Evolutionary conservation across 768 basidiomycete species (phyloP), one percentile per base, ranked within the genome.

Genomic region (Panus rudis): DNA sequence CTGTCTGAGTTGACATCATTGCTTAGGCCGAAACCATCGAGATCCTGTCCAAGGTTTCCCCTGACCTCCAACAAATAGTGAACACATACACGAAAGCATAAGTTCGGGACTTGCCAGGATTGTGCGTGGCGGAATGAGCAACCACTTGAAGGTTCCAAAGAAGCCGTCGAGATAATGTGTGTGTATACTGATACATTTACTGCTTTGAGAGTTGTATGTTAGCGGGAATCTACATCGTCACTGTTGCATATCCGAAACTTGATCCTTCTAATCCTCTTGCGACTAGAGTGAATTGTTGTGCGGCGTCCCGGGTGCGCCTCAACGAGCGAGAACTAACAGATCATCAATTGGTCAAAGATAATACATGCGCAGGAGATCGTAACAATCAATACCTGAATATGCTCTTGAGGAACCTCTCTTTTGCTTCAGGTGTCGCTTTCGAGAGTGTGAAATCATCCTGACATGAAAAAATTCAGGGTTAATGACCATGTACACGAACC

Each of bases 261-360:
- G 89, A 84, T 6, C 84, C 87, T 52, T 89, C 88, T 44, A 92
- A 61, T 2, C 91, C 91, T 55, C 91, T 66, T 10, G 89, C 84
- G 16, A 94, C 75, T 0, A 94, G 70, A 1, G 84, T 83, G 60
- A 94, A 92, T 49, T 93, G 87, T 51, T 91, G 81, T 10, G 89
- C 81, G 0, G 91, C 90, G 28, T 92, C 90, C 49, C 84, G 69
- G 26, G 81, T 89, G 51, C 71, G 73, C 57, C 81, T 84, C 2
- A 79, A 65, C 14, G 84, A 84, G 31, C 86, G 73, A 26, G 87
- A 79, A 21, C 86, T 86, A 30, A 30, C 10, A 16, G 42, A 8
- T 24, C 30, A 10, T n/a, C 6, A 14, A 35, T 33, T 25, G 43
- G 28, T 44, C 34, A 16, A 39, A 44, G 8, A 30, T 23, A 21